Conservation (phyloP, 805 yeast species). For the Myxozyma nipponensis region DNA sequence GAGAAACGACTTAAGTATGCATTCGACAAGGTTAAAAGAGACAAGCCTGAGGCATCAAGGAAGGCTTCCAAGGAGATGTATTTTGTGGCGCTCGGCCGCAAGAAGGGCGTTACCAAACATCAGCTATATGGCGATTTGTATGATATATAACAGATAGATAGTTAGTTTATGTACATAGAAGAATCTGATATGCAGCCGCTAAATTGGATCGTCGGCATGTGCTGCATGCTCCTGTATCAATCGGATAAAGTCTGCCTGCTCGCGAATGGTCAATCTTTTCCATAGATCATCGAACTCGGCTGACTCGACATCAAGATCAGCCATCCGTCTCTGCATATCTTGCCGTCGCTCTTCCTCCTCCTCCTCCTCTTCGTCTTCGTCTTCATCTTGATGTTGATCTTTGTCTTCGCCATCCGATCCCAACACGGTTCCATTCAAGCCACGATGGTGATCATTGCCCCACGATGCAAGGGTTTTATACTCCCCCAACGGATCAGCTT, state of each 20-base stretch:
- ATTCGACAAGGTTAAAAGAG: slow-evolving; percentile 61
- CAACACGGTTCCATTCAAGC: neutral
- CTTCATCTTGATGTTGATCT: slow-evolving; percentile 3
- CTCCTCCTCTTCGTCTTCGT: slow-evolving; percentile 9
- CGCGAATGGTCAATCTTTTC: slow-evolving; percentile 18
- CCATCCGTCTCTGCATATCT: slow-evolving; percentile 18
- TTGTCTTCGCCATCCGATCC: neutral
- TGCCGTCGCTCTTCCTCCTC: slow-evolving; percentile 9
- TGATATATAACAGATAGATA: neutral
- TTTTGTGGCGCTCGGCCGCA: slow-evolving; percentile 62
- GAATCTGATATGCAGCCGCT: neutral
- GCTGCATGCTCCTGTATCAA: slow-evolving; percentile 6
- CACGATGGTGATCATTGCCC: neutral
- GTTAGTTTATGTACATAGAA: slow-evolving; percentile 1
- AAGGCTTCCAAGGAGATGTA: slow-evolving; percentile 78
- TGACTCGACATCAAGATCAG: slow-evolving; percentile 17
- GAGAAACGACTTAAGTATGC: slow-evolving; percentile 54
- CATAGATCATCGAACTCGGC: slow-evolving; percentile 25
- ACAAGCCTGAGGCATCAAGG: slow-evolving; percentile 80
- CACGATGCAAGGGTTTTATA: neutral
- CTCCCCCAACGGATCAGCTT: slow-evolving; percentile 21
- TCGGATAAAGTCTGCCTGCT: slow-evolving; percentile 26
- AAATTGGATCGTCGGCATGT: neutral
- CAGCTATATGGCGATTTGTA: slow-evolving; percentile 14
- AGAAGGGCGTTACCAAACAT: slow-evolving; percentile 12